Percentiles rank a stretch among this genome's conserved stretches.
phyloP scores from a whole-genome alignment of 345 rosid genomes.

The Theobroma cacao region DNA sequence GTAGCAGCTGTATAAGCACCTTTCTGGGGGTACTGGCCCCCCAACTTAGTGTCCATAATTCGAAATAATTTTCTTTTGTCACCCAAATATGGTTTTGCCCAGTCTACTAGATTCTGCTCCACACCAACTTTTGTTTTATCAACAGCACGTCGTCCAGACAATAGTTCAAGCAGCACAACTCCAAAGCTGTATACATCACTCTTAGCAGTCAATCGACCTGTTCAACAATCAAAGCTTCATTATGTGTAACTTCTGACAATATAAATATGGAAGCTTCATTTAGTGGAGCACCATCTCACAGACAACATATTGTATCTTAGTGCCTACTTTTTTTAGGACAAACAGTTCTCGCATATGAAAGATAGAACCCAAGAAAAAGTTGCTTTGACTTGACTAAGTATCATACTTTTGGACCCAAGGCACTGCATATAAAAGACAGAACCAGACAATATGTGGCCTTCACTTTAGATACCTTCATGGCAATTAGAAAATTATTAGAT shows the following conservation, averaged over 20 bases:
- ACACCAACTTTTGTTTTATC: constrained; percentile 75
- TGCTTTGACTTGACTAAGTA: neutral
- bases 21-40: constrained; percentile 94
- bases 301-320: neutral
- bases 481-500: neutral
- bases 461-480: neutral
- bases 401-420: neutral
- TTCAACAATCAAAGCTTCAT: constrained; percentile 22
- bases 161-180: constrained; percentile 83
- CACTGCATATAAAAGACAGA: constrained; percentile 2
- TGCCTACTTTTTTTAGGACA: neutral
- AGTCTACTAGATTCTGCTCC: constrained; percentile 90
- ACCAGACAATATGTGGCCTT: neutral
- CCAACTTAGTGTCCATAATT: constrained; percentile 93
- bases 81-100: constrained; percentile 89
- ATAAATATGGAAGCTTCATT: neutral
- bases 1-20: constrained; percentile 72
- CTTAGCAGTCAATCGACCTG: constrained; percentile 91
- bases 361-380: neutral
- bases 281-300: neutral
- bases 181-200: constrained; percentile 98
- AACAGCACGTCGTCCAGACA: constrained; percentile 90
- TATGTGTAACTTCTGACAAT: neutral
- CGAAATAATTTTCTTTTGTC: constrained; percentile 86
- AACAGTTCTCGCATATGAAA: neutral